Percentiles rank a stretch among this genome's conserved stretches.
These are phyloP conservation scores for Chlamydomonas sp. DNA, from an alignment of 139 green algal genomes.

Conservation along the genomic window DNA sequence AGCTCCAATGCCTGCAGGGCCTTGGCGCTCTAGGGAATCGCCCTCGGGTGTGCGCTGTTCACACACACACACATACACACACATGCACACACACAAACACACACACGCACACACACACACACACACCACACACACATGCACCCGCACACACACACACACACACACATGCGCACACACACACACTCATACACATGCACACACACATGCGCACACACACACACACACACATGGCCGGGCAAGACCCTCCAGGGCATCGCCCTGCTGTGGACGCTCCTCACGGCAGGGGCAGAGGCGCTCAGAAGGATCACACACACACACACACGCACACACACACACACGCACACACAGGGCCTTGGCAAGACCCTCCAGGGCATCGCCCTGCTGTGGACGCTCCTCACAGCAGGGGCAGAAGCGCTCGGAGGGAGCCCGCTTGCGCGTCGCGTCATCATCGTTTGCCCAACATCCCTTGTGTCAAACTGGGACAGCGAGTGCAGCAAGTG, in stretches of 20 bases:
- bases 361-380: constrained; percentile 88
- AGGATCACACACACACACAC: constrained; percentile 19
- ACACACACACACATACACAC: too few relatives aligned
- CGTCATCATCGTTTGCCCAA: constrained; percentile 96
- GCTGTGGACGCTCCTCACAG: constrained; percentile 88
- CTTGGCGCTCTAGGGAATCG: not conserved
- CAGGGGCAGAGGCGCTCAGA: constrained; percentile 49
- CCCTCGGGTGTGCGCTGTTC: too few relatives aligned
- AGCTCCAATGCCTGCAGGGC: not conserved
- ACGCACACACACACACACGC: not conserved
- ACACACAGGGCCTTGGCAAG: constrained; percentile 56
- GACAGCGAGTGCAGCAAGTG: constrained; percentile 92
- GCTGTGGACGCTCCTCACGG: constrained; percentile 88
- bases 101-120: too few relatives aligned
- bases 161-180: not conserved
- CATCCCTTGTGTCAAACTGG: constrained; percentile 95
- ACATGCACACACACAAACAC: too few relatives aligned
- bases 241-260: constrained; percentile 88
- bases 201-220: not conserved
- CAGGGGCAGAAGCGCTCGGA: constrained; percentile 50
- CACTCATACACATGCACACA: not conserved
- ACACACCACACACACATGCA: too few relatives aligned
- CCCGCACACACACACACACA: not conserved
- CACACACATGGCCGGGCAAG: constrained; percentile 45
- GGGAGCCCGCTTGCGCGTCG: constrained; percentile 65